These are phyloP conservation scores for Quercus gilva DNA, from an alignment of 306 rosid genomes.

Conservation along the genomic window DNA sequence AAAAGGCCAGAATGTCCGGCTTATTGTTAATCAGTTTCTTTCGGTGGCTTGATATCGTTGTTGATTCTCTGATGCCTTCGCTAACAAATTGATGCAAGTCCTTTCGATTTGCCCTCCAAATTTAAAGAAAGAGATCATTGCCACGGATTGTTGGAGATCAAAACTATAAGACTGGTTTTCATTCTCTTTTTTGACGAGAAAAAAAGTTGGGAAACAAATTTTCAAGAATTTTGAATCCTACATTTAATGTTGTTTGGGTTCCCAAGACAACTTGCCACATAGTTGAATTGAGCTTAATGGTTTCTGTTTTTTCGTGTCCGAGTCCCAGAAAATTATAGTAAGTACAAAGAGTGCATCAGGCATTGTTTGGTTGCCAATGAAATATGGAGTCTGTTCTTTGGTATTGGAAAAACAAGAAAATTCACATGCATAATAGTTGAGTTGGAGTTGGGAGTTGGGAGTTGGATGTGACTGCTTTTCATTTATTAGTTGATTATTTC, in stretches of 20 bases:
- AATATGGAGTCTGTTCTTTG: background rate
- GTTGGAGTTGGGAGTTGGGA: background rate
- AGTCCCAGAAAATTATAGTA: background rate
- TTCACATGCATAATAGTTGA: background rate
- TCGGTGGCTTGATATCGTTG: constrained; percentile 39
- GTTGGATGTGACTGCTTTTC: background rate
- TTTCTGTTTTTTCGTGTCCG: background rate
- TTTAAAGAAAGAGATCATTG: constrained; percentile 38
- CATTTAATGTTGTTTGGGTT: background rate
- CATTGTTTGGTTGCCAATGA: background rate
- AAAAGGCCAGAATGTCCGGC: too few relatives aligned
- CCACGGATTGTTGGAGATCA: constrained; percentile 39
- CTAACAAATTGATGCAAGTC: constrained; percentile 35
- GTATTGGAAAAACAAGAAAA: background rate
- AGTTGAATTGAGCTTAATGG: background rate
- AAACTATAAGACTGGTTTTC: constrained; percentile 17
- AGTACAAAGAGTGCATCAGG: background rate
- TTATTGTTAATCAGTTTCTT: constrained; percentile 35
- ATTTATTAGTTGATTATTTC: background rate
- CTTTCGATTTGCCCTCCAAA: constrained; percentile 36
- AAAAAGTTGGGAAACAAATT: background rate
- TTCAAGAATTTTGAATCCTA: background rate
- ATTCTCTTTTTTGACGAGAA: background rate
- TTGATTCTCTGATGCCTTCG: constrained; percentile 25
- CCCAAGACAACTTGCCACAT: background rate